Evolutionary conservation across 768 basidiomycete genomes (phyloP), one percentile per base, ranked within the genome.

Genomic region (Gymnopilus junonius): DNA sequence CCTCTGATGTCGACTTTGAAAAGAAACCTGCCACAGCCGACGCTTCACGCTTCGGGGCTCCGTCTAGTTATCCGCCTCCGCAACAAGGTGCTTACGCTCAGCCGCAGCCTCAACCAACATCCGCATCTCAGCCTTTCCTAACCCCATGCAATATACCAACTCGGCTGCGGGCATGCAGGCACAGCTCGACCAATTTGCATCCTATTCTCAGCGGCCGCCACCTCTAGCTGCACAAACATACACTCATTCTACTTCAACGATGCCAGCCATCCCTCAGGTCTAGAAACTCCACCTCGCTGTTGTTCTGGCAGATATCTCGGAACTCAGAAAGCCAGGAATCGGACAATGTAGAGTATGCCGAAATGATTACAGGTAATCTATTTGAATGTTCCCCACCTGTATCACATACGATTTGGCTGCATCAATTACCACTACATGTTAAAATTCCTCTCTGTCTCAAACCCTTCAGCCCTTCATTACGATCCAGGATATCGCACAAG

Each of bases 1-100:
- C 65, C n/a, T 58, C 53, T 8, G 61, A 63, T 6, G 55, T 56
- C 10, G 65, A 66, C 27, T 51, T 61, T 15, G 58, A 59, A 17
- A 61, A 46, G 11, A 62, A 62, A 15, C 46, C 61, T n/a, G 40
- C 56, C 55, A 56, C 54, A 29, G 37, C 48, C 4, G 54, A 62
- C 29, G 45, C 21, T 11, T 62, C 65, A 3, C n/a, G 57, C 2
- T 57, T 62, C 35, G 61, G 61, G 6, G 55, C 61, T 6, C 55
- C 61, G 20, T 25, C 55, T 12, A 31, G 1, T 2, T 62, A 62
- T 21, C 61, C 61, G 4, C 61, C 61, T 8, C 17, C 60, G 7
- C 53, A 32, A 25, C 51, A 61, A 40, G 53, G 25, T 45, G 10
- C 43, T 32, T 42, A 59, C 29, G 23, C 53, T 3, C 61, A 55